Evolutionary conservation across 768 basidiomycete species (phyloP).

Genomic region (Saitozyma sp.): DNA sequence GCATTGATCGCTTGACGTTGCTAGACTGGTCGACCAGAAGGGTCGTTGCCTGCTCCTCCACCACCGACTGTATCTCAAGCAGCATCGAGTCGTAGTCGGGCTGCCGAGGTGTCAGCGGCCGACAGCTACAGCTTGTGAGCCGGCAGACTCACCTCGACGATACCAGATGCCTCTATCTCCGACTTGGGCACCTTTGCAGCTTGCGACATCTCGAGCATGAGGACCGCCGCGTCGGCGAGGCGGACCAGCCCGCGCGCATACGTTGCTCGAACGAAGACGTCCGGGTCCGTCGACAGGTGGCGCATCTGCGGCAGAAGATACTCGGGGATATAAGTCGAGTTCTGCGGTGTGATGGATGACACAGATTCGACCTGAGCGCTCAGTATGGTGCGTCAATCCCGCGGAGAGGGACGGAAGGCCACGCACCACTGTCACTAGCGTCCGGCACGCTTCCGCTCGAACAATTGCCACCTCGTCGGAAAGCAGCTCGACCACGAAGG

Average conservation of each 20-base stretch:
- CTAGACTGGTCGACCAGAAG: conserved; percentile 86
- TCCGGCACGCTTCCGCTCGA: conserved; percentile 60
- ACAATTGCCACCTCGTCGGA: conserved; percentile 83
- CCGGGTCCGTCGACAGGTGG: conserved; percentile 77
- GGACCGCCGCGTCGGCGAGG: conserved; percentile 79
- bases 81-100: conserved; percentile 86
- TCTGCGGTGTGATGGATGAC: conserved; percentile 50
- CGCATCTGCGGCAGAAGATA: conserved; percentile 90
- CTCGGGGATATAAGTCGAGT: conserved; percentile 77
- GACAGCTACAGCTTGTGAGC: background rate
- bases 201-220: conserved; percentile 91
- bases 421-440: conserved; percentile 33
- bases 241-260: conserved; percentile 81
- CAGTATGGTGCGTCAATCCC: background rate
- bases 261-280: conserved; percentile 75
- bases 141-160: conserved; percentile 68
- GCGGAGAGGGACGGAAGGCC: background rate
- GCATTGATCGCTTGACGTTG: conserved; percentile 84
- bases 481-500: conserved; percentile 83
- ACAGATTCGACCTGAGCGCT: conserved; percentile 47
- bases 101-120: conserved; percentile 54
- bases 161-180: conserved; percentile 69
- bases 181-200: conserved; percentile 63
- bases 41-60: conserved; percentile 82
- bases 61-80: conserved; percentile 76